Evolutionary conservation across 257 asterid species (phyloP).

Genomic region (Coffea eugenioides): DNA sequence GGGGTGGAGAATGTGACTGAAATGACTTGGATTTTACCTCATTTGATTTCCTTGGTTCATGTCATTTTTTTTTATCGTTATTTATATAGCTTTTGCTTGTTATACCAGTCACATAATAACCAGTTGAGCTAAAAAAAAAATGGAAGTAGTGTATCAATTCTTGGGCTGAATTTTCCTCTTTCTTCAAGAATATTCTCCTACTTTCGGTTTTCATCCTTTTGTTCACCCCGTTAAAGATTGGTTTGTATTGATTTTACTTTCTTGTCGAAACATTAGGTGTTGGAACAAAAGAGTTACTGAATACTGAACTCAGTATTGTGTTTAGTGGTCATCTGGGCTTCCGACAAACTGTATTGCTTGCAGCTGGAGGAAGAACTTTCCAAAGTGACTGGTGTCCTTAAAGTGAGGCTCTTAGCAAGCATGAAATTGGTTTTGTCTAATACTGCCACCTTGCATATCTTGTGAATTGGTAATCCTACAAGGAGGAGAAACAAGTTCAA

Average conservation of each 20-base stretch:
- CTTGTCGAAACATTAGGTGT: background rate
- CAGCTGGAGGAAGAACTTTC: conserved; percentile 36
- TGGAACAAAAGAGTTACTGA: conserved; percentile 2
- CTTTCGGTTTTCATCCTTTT: background rate
- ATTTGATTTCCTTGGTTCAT: conserved; percentile 26
- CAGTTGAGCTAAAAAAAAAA: background rate
- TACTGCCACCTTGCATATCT: conserved; percentile 25
- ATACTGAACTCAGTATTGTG: background rate
- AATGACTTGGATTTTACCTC: conserved; percentile 31
- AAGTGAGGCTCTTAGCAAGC: conserved; percentile 23
- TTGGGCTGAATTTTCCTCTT: background rate
- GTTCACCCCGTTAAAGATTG: background rate
- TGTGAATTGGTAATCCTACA: conserved; percentile 21
- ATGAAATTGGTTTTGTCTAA: conserved; percentile 34
- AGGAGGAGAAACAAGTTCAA: conserved; percentile 14
- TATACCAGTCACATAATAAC: conserved; percentile 16
- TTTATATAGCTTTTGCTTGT: conserved; percentile 15
- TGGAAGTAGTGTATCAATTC: background rate
- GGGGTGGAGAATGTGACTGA: conserved; percentile 36
- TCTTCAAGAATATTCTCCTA: background rate
- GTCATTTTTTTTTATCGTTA: conserved; percentile 11
- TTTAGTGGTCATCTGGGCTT: conserved; percentile 14
- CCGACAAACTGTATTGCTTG: conserved; percentile 32
- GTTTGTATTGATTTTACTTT: conserved; percentile 1
- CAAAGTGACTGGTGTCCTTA: conserved; percentile 24